These are phyloP conservation scores for Tylopilus subfusipes DNA, from an alignment of 768 basidiomycete species.

Conservation along the genomic window DNA sequence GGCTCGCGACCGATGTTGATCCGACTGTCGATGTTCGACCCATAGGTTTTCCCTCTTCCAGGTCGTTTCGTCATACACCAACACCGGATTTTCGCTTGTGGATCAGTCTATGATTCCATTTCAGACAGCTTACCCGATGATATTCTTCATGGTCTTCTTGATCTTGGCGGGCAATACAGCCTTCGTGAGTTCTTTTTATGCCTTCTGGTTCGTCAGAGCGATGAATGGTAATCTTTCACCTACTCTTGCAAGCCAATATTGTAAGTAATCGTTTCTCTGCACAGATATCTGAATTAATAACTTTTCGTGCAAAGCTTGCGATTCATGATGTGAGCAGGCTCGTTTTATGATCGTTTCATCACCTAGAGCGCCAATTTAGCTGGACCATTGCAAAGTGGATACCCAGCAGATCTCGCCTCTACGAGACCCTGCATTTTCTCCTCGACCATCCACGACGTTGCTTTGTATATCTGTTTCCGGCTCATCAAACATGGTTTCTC, in stretches of 20 bases:
- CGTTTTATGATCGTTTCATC: background rate
- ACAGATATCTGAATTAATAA: background rate
- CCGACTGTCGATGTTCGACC: background rate
- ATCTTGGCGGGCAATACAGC: constrained; percentile 92
- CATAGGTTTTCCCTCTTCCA: constrained; percentile 83
- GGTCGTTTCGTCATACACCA: constrained; percentile 81
- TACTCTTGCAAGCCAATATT: constrained; percentile 65
- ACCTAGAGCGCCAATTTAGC: constrained; percentile 38
- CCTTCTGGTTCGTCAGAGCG: background rate
- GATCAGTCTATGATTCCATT: constrained; percentile 94
- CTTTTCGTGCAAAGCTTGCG: constrained; percentile 53
- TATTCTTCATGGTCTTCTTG: constrained; percentile 63
- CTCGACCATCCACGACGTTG: constrained; percentile 93
- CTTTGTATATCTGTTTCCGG: constrained; percentile 86
- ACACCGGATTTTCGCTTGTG: constrained; percentile 81
- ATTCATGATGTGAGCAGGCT: constrained; percentile 66
- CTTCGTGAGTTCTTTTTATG: constrained; percentile 61
- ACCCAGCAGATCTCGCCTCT: constrained; percentile 52
- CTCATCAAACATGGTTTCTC: constrained; percentile 93
- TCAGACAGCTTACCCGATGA: constrained; percentile 79
- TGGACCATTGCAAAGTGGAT: constrained; percentile 69
- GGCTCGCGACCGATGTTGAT: background rate
- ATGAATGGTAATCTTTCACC: background rate
- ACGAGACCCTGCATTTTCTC: constrained; percentile 86
- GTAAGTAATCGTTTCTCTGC: constrained; percentile 45